Conservation (phyloP, 352 stramenopile genomes). For the Phytophthora europaea region DNA sequence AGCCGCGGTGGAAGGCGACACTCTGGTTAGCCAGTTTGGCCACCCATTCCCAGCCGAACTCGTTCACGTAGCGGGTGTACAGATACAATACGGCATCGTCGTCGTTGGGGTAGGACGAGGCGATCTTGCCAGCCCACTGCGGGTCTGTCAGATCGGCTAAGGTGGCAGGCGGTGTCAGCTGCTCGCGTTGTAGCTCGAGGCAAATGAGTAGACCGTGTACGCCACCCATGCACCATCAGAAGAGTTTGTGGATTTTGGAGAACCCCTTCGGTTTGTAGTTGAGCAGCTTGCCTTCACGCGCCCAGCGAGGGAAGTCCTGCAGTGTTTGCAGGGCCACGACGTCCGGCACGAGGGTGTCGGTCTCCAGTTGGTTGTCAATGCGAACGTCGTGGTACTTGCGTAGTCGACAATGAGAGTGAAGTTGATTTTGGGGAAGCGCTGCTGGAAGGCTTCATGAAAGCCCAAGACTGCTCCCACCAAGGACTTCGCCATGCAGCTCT, state of each 20-base stretch:
- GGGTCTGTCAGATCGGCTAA: constrained; percentile 39
- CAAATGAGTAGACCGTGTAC: constrained; percentile 48
- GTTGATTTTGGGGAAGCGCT: constrained; percentile 61
- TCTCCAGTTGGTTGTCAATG: constrained; percentile 71
- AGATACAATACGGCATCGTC: constrained; percentile 60
- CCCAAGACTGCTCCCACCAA: background rate
- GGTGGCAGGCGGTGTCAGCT: constrained; percentile 16
- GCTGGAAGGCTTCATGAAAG: constrained; percentile 31
- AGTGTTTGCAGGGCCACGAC: constrained; percentile 58
- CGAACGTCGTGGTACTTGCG: constrained; percentile 67
- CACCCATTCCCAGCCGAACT: constrained; percentile 66
- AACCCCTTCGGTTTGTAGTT: constrained; percentile 60
- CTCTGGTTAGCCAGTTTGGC: constrained; percentile 49
- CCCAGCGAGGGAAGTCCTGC: constrained; percentile 39
- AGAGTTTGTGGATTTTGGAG: constrained; percentile 52
- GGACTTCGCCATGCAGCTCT: constrained; percentile 16
- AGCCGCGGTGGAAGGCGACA: constrained; percentile 45
- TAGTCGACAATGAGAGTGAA: constrained; percentile 73
- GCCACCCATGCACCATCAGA: constrained; percentile 44
- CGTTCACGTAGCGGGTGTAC: constrained; percentile 51
- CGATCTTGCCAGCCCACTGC: constrained; percentile 50
- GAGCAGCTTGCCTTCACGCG: constrained; percentile 44
- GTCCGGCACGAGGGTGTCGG: constrained; percentile 48
- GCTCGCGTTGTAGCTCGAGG: constrained; percentile 44
- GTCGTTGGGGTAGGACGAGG: constrained; percentile 62